Conservation (phyloP, 2,329 filamentous ascomycete species). For the Curvularia spicifera region DNA sequence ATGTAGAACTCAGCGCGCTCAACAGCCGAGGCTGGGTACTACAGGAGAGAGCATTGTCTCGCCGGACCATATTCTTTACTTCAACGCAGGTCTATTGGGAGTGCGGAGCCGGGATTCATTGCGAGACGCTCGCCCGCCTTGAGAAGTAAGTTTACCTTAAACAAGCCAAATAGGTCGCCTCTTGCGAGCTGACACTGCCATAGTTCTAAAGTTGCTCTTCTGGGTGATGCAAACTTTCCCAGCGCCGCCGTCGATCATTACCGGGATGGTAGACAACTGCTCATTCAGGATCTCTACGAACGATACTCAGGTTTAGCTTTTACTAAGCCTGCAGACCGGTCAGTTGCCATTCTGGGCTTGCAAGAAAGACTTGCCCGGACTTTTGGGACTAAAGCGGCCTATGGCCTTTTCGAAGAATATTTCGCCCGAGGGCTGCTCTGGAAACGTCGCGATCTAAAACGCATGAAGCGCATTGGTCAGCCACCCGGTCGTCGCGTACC, state of each 20-base stretch:
- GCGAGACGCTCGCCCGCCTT: constrained; percentile 22
- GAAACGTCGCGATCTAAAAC: constrained; percentile 11
- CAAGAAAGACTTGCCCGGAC: constrained; percentile 19
- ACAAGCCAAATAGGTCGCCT: neutral
- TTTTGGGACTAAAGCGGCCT: constrained; percentile 16
- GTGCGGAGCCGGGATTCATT: constrained; percentile 25
- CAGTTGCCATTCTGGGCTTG: constrained; percentile 25
- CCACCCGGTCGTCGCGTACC: constrained; percentile 11
- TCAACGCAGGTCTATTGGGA: constrained; percentile 28
- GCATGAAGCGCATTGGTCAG: constrained; percentile 16
- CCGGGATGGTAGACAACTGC: neutral
- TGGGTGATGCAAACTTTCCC: constrained; percentile 22
- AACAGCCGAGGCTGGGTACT: constrained; percentile 32
- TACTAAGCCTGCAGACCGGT: constrained; percentile 19
- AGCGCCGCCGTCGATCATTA: neutral
- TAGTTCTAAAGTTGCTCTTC: neutral
- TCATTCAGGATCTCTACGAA: constrained; percentile 5
- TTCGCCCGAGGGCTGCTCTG: constrained; percentile 29
- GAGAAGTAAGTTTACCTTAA: constrained; percentile 14
- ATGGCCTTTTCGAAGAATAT: constrained; percentile 22
- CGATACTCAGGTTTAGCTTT: constrained; percentile 22
- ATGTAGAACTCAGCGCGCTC: constrained; percentile 19
- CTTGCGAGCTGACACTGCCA: constrained; percentile 3
- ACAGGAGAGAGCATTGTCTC: constrained; percentile 25
- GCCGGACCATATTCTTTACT: constrained; percentile 30